Conservation (phyloP, 495 filamentous ascomycete species). For the Lichina pygmaea region DNA sequence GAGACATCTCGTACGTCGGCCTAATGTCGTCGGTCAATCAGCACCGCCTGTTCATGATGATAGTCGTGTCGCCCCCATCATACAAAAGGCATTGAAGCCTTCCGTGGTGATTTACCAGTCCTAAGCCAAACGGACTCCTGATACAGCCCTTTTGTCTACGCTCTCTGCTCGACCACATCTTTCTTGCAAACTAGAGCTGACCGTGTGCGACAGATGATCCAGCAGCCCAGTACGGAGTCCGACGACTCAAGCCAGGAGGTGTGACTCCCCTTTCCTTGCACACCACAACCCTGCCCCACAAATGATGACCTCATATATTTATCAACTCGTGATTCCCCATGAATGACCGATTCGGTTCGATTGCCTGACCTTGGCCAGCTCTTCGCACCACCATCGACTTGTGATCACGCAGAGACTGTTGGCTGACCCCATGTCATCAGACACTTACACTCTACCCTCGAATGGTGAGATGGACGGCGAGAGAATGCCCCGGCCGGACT, state of each 20-base stretch:
- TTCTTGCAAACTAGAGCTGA: not conserved
- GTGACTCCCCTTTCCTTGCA: too few relatives aligned
- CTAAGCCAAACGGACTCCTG: conserved; percentile 59
- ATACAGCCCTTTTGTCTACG: too few relatives aligned
- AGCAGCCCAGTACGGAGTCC: too few relatives aligned
- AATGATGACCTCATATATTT: conserved; percentile 31
- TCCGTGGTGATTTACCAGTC: conserved; percentile 74
- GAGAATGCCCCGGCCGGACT: too few relatives aligned
- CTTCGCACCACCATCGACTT: not conserved
- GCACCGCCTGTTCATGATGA: conserved; percentile 26
- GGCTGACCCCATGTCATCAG: not conserved
- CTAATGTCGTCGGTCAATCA: too few relatives aligned
- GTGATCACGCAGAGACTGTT: not conserved
- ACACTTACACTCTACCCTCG: not conserved
- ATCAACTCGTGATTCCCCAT: conserved; percentile 35
- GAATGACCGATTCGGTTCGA: conserved; percentile 19
- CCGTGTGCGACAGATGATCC: not conserved
- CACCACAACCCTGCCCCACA: not conserved
- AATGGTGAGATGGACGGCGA: not conserved
- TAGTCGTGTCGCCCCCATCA: conserved; percentile 82
- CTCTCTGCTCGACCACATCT: too few relatives aligned
- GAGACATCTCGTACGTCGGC: too few relatives aligned
- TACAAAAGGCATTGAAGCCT: conserved; percentile 26
- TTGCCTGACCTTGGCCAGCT: conserved; percentile 15
- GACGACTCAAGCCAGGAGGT: too few relatives aligned